Base-by-base conservation (phyloP, 805 yeast species). In the Tetrapisispora pingtungensis region DNA sequence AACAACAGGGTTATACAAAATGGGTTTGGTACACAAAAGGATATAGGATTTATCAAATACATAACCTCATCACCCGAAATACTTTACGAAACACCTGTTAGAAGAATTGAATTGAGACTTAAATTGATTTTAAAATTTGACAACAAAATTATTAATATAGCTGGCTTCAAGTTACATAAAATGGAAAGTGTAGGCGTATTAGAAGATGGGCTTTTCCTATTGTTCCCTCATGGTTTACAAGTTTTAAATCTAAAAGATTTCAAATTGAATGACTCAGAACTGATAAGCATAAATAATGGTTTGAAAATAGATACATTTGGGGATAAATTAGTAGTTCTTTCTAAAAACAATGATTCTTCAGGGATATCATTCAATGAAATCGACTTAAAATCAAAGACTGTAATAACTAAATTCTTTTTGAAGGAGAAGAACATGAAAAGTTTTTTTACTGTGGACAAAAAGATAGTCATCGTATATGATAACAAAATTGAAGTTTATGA, bases 41-140 rank as follows among this genome's bases (percentile, higher is more conserved):
- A 61, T 27, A 56, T 51, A 28, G 55, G 62, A 7, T 53, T 62
- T 32, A 45, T 64, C 14, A 58, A 58, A 36, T 49, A 57, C 39
- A 37, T 59, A 43, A 46, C 48, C 22, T 44, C 50, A 15, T 43
- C 49, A 18, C 49, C 49, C 15, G 58, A 57, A 13, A 45, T 48
- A 14, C 36, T 49, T 3, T 58, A 53, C 18, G 68, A 64, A 43
- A 40, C 61, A 36, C 64, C 67, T 2, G 51, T 64, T 2, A 61
- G 54, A 39, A 56, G 49, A 32, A 44, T 59, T 13, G 65, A 62
- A 41, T 48, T 64, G 20, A 49, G 61, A 5, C 47, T 64, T n/a
- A 59, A 58, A 46, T 55, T 58, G 12, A 59, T 64, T 1, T 46
- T 64, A 14, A 62, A 62, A 43, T 62, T 64, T 50, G 68, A 62